Conservation (phyloP, 257 asterid genomes). For the Fraxinus americana region DNA sequence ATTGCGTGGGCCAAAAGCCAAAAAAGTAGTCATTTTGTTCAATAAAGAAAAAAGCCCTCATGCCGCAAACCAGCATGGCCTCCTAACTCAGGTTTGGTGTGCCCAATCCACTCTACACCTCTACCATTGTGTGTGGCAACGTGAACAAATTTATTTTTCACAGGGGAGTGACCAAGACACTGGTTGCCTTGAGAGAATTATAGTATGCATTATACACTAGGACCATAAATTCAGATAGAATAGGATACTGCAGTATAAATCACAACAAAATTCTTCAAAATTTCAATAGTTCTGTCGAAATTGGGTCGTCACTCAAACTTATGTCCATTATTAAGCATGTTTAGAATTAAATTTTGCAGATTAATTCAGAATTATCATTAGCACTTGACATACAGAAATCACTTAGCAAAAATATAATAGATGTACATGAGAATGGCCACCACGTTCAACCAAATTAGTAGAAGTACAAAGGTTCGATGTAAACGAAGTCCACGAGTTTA, state of each 20-base stretch:
- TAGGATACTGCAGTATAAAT: not conserved
- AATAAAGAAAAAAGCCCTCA: not conserved
- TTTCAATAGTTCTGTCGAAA: not conserved
- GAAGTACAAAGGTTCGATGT: not conserved
- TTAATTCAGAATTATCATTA: not conserved
- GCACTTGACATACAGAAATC: not conserved
- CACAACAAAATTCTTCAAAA: not conserved
- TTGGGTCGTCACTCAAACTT: not conserved
- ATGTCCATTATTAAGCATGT: not conserved
- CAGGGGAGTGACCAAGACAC: too few species aligned
- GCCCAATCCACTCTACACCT: not conserved
- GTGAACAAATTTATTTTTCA: too few species aligned
- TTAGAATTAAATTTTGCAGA: too few species aligned
- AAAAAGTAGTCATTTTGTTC: too few species aligned
- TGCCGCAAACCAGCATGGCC: not conserved
- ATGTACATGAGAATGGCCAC: not conserved
- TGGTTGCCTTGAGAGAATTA: too few species aligned
- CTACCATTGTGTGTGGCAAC: not conserved
- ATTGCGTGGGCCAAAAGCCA: not conserved
- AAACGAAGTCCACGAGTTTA: not conserved
- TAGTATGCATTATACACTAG: too few species aligned
- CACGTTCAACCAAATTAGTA: not conserved
- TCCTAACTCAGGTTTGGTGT: not conserved
- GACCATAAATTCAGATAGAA: not conserved
- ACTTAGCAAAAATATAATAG: not conserved